Evolutionary conservation across 2,329 filamentous ascomycete genomes (phyloP).

Genomic region (Aspergillus sp.): DNA sequence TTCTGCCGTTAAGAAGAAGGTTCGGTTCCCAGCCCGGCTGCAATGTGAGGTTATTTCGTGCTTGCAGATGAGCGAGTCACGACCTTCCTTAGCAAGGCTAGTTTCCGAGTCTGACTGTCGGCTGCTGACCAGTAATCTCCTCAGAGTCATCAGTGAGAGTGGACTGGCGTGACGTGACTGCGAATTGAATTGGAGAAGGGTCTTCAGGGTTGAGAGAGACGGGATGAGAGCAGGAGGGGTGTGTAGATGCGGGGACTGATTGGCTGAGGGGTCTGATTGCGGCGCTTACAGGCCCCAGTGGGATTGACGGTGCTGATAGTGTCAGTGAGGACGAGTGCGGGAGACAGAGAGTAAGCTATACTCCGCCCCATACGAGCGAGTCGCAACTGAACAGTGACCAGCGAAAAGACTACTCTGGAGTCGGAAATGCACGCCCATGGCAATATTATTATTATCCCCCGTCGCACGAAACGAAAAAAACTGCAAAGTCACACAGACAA

Average conservation of each 20-base stretch:
- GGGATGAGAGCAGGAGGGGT: not conserved
- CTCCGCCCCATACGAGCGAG: not conserved
- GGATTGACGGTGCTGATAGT: not conserved
- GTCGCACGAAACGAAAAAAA: not conserved
- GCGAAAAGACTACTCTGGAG: not conserved
- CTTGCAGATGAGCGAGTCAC: constrained; percentile 21
- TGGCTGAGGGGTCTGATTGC: not conserved
- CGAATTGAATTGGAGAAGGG: not conserved
- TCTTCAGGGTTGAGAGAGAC: not conserved
- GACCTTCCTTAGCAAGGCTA: not conserved
- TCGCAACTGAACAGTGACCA: too few relatives aligned
- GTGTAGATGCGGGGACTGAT: not conserved
- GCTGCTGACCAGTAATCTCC: not conserved
- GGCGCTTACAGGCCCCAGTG: not conserved
- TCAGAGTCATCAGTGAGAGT: too few relatives aligned
- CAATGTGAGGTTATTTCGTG: constrained; percentile 35
- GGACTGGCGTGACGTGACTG: not conserved
- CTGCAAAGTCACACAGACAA: not conserved
- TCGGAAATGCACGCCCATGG: not conserved
- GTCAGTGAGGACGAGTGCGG: not conserved
- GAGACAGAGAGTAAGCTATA: not conserved
- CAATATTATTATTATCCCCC: not conserved
- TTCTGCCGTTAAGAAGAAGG: not conserved
- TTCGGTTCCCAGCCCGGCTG: constrained; percentile 23
- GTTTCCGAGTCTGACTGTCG: not conserved